A percentile compares a stretch with the other conserved stretches of the same genome.
phyloP scores from a whole-genome alignment of 371 early-diverging fungal species.

The Nematocida minor region DNA sequence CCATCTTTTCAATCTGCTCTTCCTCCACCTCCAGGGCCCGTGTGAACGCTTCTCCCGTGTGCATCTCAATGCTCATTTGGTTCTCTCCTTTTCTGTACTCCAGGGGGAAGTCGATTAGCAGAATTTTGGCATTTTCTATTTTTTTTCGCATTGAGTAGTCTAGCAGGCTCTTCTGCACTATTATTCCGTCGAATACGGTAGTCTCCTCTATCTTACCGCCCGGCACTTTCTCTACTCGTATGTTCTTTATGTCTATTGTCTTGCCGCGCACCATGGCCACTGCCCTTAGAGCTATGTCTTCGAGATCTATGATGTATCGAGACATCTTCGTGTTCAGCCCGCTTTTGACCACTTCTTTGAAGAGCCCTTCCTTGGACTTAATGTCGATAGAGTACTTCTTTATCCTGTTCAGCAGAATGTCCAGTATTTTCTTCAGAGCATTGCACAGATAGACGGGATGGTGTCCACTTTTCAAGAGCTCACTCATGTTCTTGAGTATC shows the following conservation, averaged over 20 bases:
- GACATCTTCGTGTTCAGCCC: conserved; percentile 93
- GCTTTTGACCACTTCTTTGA: conserved; percentile 71
- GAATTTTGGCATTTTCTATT: conserved; percentile 92
- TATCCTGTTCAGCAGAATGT: not conserved
- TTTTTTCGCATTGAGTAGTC: conserved; percentile 96
- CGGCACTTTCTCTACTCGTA: conserved; percentile 89
- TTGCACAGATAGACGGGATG: conserved; percentile 94
- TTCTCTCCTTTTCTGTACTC: conserved; percentile 99
- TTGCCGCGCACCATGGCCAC: conserved; percentile 78
- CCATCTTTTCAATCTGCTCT: conserved; percentile 90
- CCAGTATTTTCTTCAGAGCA: conserved; percentile 67
- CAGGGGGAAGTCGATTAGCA: conserved; percentile 92
- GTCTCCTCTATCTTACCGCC: conserved; percentile 91
- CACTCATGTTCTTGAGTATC: conserved; percentile 56
- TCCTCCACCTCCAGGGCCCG: conserved; percentile 94
- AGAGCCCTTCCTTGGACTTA: conserved; percentile 74
- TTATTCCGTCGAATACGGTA: conserved; percentile 90
- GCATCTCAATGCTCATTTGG: conserved; percentile 94
- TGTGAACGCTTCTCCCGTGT: conserved; percentile 87
- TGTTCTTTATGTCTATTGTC: conserved; percentile 91
- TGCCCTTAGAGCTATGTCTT: conserved; percentile 84
- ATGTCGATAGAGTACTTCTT: conserved; percentile 42
- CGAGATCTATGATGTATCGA: conserved; percentile 88
- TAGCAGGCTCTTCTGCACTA: conserved; percentile 97
- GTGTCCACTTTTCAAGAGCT: conserved; percentile 75